Percentiles rank a stretch among this genome's conserved stretches.
Evolutionary conservation across 257 asterid species (phyloP).

Genomic region (Petunia secreta): DNA sequence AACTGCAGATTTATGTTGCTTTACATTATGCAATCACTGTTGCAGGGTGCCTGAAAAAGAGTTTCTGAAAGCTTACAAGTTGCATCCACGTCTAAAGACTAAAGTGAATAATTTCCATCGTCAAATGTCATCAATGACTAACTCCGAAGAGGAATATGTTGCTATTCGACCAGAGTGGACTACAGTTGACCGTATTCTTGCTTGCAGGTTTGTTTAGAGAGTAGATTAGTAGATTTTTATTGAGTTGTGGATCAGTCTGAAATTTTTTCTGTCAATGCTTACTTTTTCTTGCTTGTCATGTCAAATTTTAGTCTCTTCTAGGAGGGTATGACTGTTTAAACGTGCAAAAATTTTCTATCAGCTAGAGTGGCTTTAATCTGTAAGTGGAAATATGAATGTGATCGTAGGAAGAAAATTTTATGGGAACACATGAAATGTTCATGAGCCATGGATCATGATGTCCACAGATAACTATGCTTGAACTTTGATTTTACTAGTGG

Average conservation of each 20-base stretch:
- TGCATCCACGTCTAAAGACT: slow-evolving; percentile 87
- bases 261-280: slow-evolving; percentile 7
- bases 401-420: neutral
- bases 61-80: slow-evolving; percentile 83
- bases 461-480: neutral
- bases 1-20: neutral
- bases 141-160: slow-evolving; percentile 62
- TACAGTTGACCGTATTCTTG: slow-evolving; percentile 85
- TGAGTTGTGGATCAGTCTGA: neutral
- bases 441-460: slow-evolving; percentile 7
- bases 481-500: neutral
- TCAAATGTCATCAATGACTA: slow-evolving; percentile 68
- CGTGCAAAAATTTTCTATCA: neutral
- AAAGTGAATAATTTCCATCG: slow-evolving; percentile 82
- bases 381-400: neutral
- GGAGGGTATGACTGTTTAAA: neutral
- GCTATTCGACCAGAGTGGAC: slow-evolving; percentile 98
- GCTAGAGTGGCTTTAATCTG: neutral
- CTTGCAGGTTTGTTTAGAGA: slow-evolving; percentile 66
- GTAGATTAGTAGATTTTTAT: slow-evolving; percentile 8
- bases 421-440: neutral
- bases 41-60: slow-evolving; percentile 95
- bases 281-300: neutral
- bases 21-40: slow-evolving; percentile 23
- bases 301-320: neutral